Conservation (phyloP, 495 filamentous ascomycete genomes). For the Aspergillus incahuasiensis region DNA sequence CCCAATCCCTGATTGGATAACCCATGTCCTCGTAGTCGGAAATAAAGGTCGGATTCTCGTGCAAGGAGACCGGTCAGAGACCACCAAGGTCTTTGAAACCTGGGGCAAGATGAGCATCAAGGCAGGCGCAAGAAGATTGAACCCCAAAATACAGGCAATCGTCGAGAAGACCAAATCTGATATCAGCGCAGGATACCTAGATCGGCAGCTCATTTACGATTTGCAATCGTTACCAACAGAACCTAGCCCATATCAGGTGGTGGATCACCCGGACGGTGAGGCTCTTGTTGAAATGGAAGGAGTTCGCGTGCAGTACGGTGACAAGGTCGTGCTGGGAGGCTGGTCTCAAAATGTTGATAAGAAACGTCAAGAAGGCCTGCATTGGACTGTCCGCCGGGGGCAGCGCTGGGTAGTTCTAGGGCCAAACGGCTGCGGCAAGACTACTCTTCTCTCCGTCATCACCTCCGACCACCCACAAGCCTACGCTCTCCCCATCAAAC, state of each 20-base stretch:
- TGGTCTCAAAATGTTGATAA: constrained; percentile 61
- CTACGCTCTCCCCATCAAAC: constrained; percentile 78
- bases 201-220: constrained; percentile 29
- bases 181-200: constrained; percentile 26
- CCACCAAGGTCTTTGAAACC: constrained; percentile 19
- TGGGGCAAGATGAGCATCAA: constrained; percentile 19
- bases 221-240: constrained; percentile 6
- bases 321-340: constrained; percentile 67
- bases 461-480: constrained; percentile 94
- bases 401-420: constrained; percentile 90
- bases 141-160: background rate
- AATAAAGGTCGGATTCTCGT: constrained; percentile 53
- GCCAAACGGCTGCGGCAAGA: constrained; percentile 79
- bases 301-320: constrained; percentile 74
- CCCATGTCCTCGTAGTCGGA: constrained; percentile 66
- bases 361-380: constrained; percentile 52
- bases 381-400: constrained; percentile 78
- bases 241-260: background rate
- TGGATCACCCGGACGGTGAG: constrained; percentile 48
- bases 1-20: constrained; percentile 82
- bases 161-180: constrained; percentile 9
- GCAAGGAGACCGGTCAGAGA: constrained; percentile 23
- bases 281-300: constrained; percentile 81
- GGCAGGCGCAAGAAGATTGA: background rate
- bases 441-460: constrained; percentile 84